These are phyloP conservation scores for Xylariaceae sp. DNA, from an alignment of 2,329 filamentous ascomycete genomes.

Conservation along the genomic window DNA sequence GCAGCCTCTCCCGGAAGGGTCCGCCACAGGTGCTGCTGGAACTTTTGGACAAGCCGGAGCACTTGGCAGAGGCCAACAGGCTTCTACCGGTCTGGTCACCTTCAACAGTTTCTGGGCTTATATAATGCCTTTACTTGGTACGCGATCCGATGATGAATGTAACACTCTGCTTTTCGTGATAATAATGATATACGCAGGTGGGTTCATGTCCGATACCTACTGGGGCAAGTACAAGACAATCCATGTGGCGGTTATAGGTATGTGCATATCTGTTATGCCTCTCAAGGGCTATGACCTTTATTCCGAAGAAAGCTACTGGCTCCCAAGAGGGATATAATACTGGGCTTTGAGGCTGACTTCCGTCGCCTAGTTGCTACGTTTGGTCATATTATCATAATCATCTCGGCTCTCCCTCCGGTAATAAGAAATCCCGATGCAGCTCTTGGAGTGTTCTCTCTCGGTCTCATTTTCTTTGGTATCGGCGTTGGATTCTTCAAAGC, in stretches of 20 bases:
- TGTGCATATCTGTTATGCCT: not conserved
- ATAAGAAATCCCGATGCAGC: slow-evolving; percentile 46
- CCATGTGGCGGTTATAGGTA: slow-evolving; percentile 31
- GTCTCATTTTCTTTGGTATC: slow-evolving; percentile 55
- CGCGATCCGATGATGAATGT: not conserved
- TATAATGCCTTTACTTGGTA: slow-evolving; percentile 30
- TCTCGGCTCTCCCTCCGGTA: slow-evolving; percentile 52
- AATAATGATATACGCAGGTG: slow-evolving; percentile 36
- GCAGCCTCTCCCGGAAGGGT: slow-evolving; percentile 36
- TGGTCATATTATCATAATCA: slow-evolving; percentile 54
- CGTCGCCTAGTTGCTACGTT: slow-evolving; percentile 43
- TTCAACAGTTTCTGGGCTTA: slow-evolving; percentile 33
- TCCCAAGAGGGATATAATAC: not conserved
- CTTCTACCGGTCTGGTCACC: slow-evolving; percentile 25
- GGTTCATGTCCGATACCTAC: slow-evolving; percentile 52
- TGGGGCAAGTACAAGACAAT: slow-evolving; percentile 59
- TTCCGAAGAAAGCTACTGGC: not conserved
- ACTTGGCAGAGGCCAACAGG: slow-evolving; percentile 41
- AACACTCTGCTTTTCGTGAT: not conserved
- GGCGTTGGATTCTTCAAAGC: slow-evolving; percentile 64
- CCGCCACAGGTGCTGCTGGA: slow-evolving; percentile 45
- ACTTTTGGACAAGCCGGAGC: slow-evolving; percentile 43
- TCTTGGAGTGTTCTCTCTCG: slow-evolving; percentile 54
- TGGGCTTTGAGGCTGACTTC: not conserved
- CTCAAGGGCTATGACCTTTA: no score